Base-by-base conservation (phyloP, 2,329 filamentous ascomycete species). In the Aureobasidium sp. region DNA sequence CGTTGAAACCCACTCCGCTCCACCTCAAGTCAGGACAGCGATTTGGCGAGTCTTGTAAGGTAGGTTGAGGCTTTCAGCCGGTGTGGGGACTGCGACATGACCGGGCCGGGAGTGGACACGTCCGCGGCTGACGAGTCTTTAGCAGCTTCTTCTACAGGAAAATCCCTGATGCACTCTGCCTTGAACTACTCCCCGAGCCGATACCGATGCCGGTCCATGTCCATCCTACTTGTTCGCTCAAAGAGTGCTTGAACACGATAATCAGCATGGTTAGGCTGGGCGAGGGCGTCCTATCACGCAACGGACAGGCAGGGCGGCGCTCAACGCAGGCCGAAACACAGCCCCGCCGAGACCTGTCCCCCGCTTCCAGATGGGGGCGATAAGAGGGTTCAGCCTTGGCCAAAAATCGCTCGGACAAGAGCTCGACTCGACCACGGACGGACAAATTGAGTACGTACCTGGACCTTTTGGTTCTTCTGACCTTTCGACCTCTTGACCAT, bases 321-420 rank as follows among this genome's bases (percentile, higher is more conserved):
- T 39, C 39, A 36, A 44, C 53, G 53, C n/a, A 27, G 39, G 41
- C 53, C 34, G 10, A 39, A 47, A 48, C 55, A 59, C 55, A 59
- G 55, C 55, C 55, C 55, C 55, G 55, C 55, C 55, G 55, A 59
- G 55, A 48, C 43, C 43, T 37, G n/a, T 37, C 43, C 41, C 55
- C 55, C 55, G 55, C 55, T 59, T 59, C 55, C 29, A 59, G 32
- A 59, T 48, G 37, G 55, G 43, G 55, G 55, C 55, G 55, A 59
- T 59, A 59, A 47, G 41, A 57, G 53, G 43, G 53, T 56, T 46
- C 29, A 36, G 53, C 53, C 53, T 57, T 57, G 53, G 53, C 53
- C 41, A 57, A 44, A 56, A 44, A 57, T 57, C 27, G 37, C 51
- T 55, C 51, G 37, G 52, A 52, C 32, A 43, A 43, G 26, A 55